Evolutionary conservation across 441 rosid genomes (phyloP), one percentile per base, ranked within the genome.

Genomic region (Breynia disticha): DNA sequence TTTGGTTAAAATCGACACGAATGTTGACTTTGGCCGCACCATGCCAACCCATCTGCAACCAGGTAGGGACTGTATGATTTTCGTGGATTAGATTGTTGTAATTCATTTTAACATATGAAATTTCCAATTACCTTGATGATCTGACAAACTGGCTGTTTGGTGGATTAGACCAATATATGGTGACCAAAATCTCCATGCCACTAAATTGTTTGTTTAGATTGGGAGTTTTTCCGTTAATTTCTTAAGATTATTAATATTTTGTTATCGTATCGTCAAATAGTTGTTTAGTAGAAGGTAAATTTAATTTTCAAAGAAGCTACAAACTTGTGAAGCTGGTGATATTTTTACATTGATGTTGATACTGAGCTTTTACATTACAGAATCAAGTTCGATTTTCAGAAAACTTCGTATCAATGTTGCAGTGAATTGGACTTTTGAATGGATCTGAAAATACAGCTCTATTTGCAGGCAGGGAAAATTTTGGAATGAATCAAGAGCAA

Each of bases 401-500:
- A 28, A 28, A 0, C 8, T 28, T 28, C 8, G 35, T 28, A 28
- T 28, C 35, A 28, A 28, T 28, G 35, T 28, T 28, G 35, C 1
- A 4, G 8, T 28, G 8, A 9, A 5, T 1, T 28, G 35, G 8
- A 28, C 35, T 28, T 5, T 28, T 28, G 35, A 28, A 28, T 48
- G 56, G 7, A n/a, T 55, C 11, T 16, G 15, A 19, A 52, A 28
- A 32, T 24, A 5, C n/a, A n/a, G 15, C 54, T 59, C 65, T 41
- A 52, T 56, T 64, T 63, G 71, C 70, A 80, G 90, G 83, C 60
- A 64, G 61, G 64, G 80, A 77, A 59, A 74, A 61, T 55, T 77
- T 69, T 43, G 62, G 61, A 16, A 61, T 77, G 61, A 74, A 69
- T 59, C 65, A 72, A 54, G 48, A 70, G 46, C 64, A 72, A 19